Evolutionary conservation across 345 rosid species (phyloP).

Genomic region (Populus euphratica): DNA sequence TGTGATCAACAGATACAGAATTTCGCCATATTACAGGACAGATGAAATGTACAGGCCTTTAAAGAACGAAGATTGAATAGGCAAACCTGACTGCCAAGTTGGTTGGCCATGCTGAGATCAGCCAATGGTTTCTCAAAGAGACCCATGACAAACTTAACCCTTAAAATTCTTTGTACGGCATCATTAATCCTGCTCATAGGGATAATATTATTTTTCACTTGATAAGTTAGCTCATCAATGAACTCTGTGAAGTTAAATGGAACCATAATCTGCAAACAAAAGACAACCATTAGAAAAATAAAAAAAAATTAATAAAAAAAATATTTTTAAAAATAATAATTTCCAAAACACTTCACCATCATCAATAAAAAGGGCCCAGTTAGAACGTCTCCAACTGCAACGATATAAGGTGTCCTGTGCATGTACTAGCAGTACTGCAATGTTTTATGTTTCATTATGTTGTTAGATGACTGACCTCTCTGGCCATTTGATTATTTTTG

Average conservation of each 20-base stretch:
- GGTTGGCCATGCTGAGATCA: conserved; percentile 19
- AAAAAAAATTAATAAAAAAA: too few species aligned
- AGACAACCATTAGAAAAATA: not conserved
- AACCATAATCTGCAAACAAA: conserved; percentile 25
- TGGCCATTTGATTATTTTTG: not conserved
- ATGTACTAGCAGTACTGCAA: too few species aligned
- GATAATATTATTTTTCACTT: conserved; percentile 20
- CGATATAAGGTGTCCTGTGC: too few species aligned
- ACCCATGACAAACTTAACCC: conserved; percentile 28
- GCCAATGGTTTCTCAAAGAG: conserved; percentile 27
- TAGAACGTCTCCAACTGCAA: not conserved
- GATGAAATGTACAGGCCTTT: not conserved
- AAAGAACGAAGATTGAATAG: not conserved
- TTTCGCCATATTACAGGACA: not conserved
- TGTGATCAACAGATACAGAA: not conserved
- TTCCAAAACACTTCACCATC: too few species aligned
- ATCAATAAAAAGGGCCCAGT: too few species aligned
- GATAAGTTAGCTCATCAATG: conserved; percentile 20
- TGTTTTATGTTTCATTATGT: not conserved
- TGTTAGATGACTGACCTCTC: not conserved
- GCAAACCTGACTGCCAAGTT: conserved; percentile 29
- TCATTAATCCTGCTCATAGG: conserved; percentile 32
- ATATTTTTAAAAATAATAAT: too few species aligned
- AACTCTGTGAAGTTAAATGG: conserved; percentile 24
- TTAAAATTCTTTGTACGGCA: conserved; percentile 20